Conservation (phyloP, 192 early-diverging fungal species). For the Allomyces javanicus region DNA sequence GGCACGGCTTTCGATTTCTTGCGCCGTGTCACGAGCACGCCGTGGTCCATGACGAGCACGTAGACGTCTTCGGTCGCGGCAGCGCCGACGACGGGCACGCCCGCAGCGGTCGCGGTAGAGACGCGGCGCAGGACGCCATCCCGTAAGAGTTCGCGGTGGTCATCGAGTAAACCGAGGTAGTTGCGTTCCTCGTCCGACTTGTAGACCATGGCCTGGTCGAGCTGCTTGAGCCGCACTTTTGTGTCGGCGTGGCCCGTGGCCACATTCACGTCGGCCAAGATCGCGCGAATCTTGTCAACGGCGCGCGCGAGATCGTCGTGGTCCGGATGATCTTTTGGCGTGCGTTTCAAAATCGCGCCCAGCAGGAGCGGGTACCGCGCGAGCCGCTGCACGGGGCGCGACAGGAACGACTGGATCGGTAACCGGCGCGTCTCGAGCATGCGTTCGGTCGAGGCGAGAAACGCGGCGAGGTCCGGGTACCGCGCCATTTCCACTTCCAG, state of each 20-base stretch:
- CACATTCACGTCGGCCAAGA: conserved; percentile 58
- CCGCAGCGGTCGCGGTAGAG: too few relatives aligned
- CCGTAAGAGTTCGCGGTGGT: conserved; percentile 48
- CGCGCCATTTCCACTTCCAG: conserved; percentile 57
- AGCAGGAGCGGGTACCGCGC: conserved; percentile 72
- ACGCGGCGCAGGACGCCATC: conserved; percentile 41
- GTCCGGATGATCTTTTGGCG: conserved; percentile 65
- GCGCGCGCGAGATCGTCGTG: conserved; percentile 47
- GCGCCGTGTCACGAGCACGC: conserved; percentile 45
- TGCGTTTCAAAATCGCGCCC: conserved; percentile 57
- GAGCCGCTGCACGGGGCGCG: conserved; percentile 67
- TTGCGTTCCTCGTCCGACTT: conserved; percentile 27
- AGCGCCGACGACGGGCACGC: background rate
- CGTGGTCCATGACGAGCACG: conserved; percentile 76
- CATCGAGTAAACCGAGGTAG: conserved; percentile 52
- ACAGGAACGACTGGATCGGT: conserved; percentile 54
- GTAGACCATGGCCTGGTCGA: conserved; percentile 47
- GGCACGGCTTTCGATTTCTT: conserved; percentile 19
- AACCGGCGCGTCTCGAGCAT: conserved; percentile 1
- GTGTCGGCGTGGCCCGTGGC: conserved; percentile 82
- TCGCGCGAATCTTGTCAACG: conserved; percentile 45
- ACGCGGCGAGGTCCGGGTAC: conserved; percentile 46
- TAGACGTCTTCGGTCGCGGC: conserved; percentile 23
- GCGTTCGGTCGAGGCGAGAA: conserved; percentile 39
- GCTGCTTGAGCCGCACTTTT: conserved; percentile 50